Evolutionary conservation across 257 asterid species (phyloP).

Genomic region (Coffea canephora): DNA sequence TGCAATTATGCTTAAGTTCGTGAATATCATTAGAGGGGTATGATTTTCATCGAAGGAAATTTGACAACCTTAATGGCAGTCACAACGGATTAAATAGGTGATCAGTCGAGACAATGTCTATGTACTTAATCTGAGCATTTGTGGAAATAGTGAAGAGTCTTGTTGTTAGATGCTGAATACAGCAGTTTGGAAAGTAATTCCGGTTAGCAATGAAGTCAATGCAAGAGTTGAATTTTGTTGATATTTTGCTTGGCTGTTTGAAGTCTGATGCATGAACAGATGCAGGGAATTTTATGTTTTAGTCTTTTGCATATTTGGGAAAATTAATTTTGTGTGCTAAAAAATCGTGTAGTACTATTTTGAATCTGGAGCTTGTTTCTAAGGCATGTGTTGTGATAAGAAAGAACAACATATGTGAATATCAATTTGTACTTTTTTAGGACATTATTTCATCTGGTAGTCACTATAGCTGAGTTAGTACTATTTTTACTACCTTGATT

Average conservation of each 20-base stretch:
- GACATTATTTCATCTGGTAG: not conserved
- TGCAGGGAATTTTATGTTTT: not conserved
- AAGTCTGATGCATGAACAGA: not conserved
- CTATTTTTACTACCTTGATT: not conserved
- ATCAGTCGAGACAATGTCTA: not conserved
- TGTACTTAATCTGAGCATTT: not conserved
- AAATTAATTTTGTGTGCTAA: not conserved
- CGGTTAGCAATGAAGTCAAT: not conserved
- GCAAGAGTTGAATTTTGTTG: not conserved
- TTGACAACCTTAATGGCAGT: not conserved
- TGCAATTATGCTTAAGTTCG: not conserved
- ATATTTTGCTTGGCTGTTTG: not conserved
- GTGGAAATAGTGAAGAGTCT: too few species aligned
- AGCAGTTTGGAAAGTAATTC: not conserved
- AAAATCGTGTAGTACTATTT: not conserved
- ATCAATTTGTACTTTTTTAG: not conserved
- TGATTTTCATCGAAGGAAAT: not conserved
- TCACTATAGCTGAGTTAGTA: not conserved
- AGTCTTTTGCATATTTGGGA: not conserved
- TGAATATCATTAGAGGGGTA: not conserved
- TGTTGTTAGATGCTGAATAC: too few species aligned
- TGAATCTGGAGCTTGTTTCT: not conserved
- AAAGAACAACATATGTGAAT: not conserved
- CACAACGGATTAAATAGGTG: not conserved
- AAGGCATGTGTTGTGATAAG: not conserved